Evolutionary conservation across 2,329 filamentous ascomycete species (phyloP).

Genomic region (Ambrosiella cleistominuta): DNA sequence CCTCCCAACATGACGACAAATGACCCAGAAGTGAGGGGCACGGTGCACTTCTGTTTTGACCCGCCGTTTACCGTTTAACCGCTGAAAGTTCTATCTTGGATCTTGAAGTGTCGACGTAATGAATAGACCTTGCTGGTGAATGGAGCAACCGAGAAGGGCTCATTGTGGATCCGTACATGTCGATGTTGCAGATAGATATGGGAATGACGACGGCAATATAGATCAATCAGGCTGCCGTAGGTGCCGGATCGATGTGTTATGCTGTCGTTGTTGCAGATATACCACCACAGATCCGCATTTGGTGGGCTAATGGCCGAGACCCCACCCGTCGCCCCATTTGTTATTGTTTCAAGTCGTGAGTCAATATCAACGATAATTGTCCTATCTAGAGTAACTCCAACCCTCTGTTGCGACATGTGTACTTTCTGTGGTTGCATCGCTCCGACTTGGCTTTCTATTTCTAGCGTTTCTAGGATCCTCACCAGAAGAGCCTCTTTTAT

Average conservation of each 20-base stretch:
- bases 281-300: neutral
- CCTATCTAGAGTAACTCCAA: neutral
- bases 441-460: neutral
- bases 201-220: neutral
- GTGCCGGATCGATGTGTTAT: neutral
- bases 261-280: neutral
- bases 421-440: neutral
- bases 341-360: neutral
- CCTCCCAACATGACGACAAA: neutral
- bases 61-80: neutral
- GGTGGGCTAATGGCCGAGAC: neutral
- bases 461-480: neutral
- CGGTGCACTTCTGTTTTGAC: neutral
- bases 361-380: neutral
- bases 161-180: neutral
- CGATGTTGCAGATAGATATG: neutral
- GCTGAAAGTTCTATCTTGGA: neutral
- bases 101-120: neutral
- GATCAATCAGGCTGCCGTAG: neutral
- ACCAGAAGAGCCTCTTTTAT: neutral
- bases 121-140: neutral
- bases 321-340: neutral
- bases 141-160: neutral
- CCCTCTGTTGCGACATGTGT: neutral
- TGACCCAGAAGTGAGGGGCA: neutral